phyloP scores from a whole-genome alignment of 768 basidiomycete species.

The Phaeotremella fagi region DNA sequence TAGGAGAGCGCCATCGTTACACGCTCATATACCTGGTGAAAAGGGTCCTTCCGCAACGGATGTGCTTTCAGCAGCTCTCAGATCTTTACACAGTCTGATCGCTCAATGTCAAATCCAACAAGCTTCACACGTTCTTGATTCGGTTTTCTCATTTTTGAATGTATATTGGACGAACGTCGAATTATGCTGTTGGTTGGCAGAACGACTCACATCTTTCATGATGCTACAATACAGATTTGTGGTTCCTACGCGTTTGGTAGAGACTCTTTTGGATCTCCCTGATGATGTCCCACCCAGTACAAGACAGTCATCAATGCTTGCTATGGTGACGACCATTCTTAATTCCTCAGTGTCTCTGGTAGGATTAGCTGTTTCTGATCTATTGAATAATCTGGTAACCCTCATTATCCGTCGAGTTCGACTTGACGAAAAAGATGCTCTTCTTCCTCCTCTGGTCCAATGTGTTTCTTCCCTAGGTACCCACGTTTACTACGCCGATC shows the following conservation, averaged over 20 bases:
- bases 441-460: constrained; percentile 65
- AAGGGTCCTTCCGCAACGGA: constrained; percentile 70
- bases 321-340: constrained; percentile 77
- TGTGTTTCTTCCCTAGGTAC: constrained; percentile 79
- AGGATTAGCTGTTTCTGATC: constrained; percentile 85
- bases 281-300: constrained; percentile 16
- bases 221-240: constrained; percentile 91
- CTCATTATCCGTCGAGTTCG: constrained; percentile 67
- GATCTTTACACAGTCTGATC: constrained; percentile 66
- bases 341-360: constrained; percentile 69
- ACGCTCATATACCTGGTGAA: constrained; percentile 81
- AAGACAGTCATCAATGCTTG: constrained; percentile 59
- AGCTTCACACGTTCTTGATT: constrained; percentile 65
- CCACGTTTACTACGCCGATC: constrained; percentile 92
- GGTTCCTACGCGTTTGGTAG: constrained; percentile 77
- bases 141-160: constrained; percentile 66
- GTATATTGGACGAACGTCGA: constrained; percentile 61
- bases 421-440: constrained; percentile 59
- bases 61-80: constrained; percentile 68
- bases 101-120: constrained; percentile 73
- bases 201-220: constrained; percentile 75
- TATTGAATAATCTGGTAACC: constrained; percentile 70
- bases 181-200: constrained; percentile 77
- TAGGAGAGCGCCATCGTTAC: constrained; percentile 81
- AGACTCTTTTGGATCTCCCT: constrained; percentile 60